Evolutionary conservation across 768 basidiomycete genomes (phyloP), one percentile per base, ranked within the genome.

Genomic region (Lactarius indigo): DNA sequence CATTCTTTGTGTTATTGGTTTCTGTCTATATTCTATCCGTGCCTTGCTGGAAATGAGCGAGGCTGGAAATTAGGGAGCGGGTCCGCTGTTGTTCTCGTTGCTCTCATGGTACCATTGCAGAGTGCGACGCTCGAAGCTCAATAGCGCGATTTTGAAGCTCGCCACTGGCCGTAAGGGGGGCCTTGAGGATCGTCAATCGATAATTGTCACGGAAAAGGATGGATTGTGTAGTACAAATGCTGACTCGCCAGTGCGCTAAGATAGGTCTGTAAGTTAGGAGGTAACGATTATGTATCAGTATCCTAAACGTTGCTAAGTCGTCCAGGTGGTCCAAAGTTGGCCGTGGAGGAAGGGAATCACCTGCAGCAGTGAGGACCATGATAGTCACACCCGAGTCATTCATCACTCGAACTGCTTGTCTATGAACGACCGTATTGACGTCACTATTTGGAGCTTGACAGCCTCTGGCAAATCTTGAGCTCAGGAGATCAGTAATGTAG

Each of bases 341-440:
- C 23, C 50, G 50, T 26, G 23, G n/a, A 26, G 26, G 26, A 52
- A 52, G 17, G 10, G 23, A 26, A 52, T 10, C 20, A 47, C 44
- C 23, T 8, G 28, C 41, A 44, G 39, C 26, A 28, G 31, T n/a
- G 52, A 37, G 15, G 5, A 17, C 54, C 10, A 37, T n/a, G 2
- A 44, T 13, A 30, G 23, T 20, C n/a, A 28, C 35, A 35, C 30
- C 37, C 26, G 2, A 20, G 66, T n/a, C 15, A 15, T 50, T 12
- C 2, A 30, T 67, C 39, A 66, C 59, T 68, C 64, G 23, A 68
- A 20, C 37, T 68, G 64, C 47, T 66, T 68, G 26, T 66, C 68
- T 18, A 68, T 10, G 66, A 61, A 66, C 26, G 59, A 56, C 35
- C 65, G 59, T 15, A 71, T 64, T 18, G 39, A 41, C 13, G 54